Evolutionary conservation across 1,139 yeast genomes (phyloP).

Genomic region (Suhomyces maxii): DNA sequence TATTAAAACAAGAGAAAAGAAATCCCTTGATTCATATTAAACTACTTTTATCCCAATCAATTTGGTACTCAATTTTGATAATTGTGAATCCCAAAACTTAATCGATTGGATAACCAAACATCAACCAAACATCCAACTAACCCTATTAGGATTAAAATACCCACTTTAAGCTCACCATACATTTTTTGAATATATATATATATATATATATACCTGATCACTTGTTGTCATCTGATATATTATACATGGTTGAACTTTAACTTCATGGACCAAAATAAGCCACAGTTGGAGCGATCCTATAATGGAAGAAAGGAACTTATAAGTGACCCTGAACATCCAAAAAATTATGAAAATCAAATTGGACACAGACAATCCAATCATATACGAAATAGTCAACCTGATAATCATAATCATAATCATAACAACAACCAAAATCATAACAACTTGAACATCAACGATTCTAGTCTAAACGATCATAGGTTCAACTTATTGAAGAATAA

Average conservation of each 20-base stretch:
- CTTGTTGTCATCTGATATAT: background rate
- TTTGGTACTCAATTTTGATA: too few species aligned
- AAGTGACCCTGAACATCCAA: slow-evolving; percentile 1
- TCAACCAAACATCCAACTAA: too few species aligned
- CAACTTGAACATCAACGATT: background rate
- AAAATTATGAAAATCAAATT: background rate
- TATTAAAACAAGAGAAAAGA: too few species aligned
- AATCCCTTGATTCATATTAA: too few species aligned
- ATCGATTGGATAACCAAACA: too few species aligned
- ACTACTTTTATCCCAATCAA: too few species aligned
- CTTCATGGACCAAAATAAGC: slow-evolving; percentile 16
- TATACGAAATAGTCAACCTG: background rate
- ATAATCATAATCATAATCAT: too few species aligned
- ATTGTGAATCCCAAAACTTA: too few species aligned
- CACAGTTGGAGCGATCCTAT: slow-evolving; percentile 16
- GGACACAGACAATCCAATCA: background rate
- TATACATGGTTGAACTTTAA: slow-evolving; percentile 3
- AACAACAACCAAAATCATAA: background rate
- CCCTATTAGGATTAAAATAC: too few species aligned
- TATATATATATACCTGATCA: background rate
- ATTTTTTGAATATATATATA: too few species aligned
- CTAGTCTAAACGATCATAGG: background rate
- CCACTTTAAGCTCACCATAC: too few species aligned
- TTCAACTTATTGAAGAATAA: background rate
- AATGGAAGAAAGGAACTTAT: slow-evolving; percentile 7